Base-by-base conservation (phyloP, 2,329 filamentous ascomycete genomes). In the Tympanopsis confertula region DNA sequence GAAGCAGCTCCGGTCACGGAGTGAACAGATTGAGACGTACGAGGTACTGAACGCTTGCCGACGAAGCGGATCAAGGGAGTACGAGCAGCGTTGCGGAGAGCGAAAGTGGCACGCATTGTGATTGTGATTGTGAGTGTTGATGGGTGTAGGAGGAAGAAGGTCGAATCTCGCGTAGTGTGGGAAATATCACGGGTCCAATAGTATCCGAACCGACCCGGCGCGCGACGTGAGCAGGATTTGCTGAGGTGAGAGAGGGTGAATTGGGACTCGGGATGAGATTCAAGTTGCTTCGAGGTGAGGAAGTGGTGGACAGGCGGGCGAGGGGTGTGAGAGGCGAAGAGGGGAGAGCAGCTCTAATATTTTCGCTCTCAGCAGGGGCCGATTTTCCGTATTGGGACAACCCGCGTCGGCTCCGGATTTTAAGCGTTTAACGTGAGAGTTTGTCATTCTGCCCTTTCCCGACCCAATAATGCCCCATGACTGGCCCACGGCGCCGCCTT, bases 61-160 rank as follows among this genome's bases (percentile, higher is more conserved):
- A 62, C 33, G 47, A 63, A 63, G 43, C 56, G 58, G 42, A 63
- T 63, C 51, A 62, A 44, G 20, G 59, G 59, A 35, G 52, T 52
- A 36, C 58, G 58, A 29, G 50, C 47, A 38, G 54, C 50, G 40
- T 54, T 52, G 28, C 56, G 52, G 40, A 60, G 54, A 44, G 47
- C 48, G 45, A 52, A 51, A 36, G 58, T 57, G 39, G 55, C 47
- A 43, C 49, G 58, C 59, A 60, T 61, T 49, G 40, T 52, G 52
- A 32, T 7, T 35, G 38, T 13, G 17, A 10, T 18, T 7, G n/a
- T n/a, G 17, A 17, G 30, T 18, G 12, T 7, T 33, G 10, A 33
- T 10, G 30, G 30, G 15, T 10, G 24, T 10, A 28, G 24, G n/a
- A 28, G 10, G 10, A n/a, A 28, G 7, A 10, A 7, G 30, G 17